Base-by-base conservation (phyloP, 2,329 filamentous ascomycete species). In the Diplodia corticola region DNA sequence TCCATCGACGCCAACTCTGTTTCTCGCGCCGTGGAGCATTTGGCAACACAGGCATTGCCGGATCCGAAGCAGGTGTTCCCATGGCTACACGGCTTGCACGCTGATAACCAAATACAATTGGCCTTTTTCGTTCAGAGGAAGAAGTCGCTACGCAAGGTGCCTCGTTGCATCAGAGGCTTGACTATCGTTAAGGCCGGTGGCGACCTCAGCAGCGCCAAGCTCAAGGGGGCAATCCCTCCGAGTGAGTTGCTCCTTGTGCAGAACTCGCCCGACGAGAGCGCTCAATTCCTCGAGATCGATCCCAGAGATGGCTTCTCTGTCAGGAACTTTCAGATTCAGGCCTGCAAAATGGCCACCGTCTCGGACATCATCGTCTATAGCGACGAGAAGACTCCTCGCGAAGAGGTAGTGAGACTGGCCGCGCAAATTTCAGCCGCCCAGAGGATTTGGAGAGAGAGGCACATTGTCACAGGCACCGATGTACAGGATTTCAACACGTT, bases 261-360 rank as follows among this genome's bases (percentile, higher is more conserved):
- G 50, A 68, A 77, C 2, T 74, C 73, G n/a, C 74, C 78, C n/a
- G 78, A 81, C 13, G 78, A 79, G 26, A 72, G 79, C 17, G 79
- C 85, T 51, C 84, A 88, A 24, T 97, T 99, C 74, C 80, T 93
- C 68, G 91, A 96, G 50, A 85, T 89, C 48, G 95, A 99, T 74
- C 95, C 95, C 1, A 86, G 82, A 65, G 91, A 96, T 70, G 95
- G 95, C 9, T 98, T 98, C 75, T 97, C 92, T 4, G 93, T 98
- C 50, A 88, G 95, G 53, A 98, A 98, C 77, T 99, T 99, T 75
- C 94, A 98, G 72, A 98, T 98, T 46, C 95, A 99, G 77, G 86
- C 91, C 0, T 91, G 91, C 67, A 99, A 99, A 77, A 82, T 91
- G 70, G 93, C 93, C 64, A 87, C 91, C 70, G 86, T 95, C 9